Base-by-base conservation (phyloP, 2,329 filamentous ascomycete species). In the Leptographium radiaticola region DNA sequence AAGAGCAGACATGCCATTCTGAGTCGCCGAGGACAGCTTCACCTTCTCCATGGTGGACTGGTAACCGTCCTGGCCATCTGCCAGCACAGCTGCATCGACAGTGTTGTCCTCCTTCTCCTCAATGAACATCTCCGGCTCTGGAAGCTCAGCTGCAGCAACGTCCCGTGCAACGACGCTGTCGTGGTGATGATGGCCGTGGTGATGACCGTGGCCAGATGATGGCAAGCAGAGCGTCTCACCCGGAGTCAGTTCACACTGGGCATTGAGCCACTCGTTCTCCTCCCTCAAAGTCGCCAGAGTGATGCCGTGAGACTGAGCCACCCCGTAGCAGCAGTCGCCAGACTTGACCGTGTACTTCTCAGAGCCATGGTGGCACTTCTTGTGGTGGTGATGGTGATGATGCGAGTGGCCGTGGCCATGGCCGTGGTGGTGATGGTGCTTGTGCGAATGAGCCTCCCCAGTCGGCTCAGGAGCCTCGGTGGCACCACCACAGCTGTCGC, bases 161-260 rank as follows among this genome's bases (percentile, higher is more conserved):
- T 25, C 25, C 25, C 25, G 25, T 25, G 25, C 25, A 25, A 5
- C 25, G 25, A 25, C 13, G 7, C 9, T 36, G 36, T 52, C n/a
- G 16, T 52, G 44, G 7, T 51, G 42, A 20, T 52, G 45, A 18
- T 53, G 40, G 15, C 52, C 36, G 13, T 46, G 30, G 43, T 53
- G 47, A n/a, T 34, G 10, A 25, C 53, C 45, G 31, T 36, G 38
- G 13, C 38, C 15, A 7, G 36, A 15, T 12, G 36, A 20, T 2
- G 53, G 50, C n/a, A 57, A 16, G 43, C 55, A 57, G 25, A 57
- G 34, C 15, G n/a, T 44, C 20, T 57, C 53, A 2, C 55, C 55
- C 2, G 50, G 49, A 9, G 34, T 31, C 16, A 52, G 47, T 7
- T 53, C 52, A 20, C 49, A 53, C 31, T 46, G 30, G 11, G 39